These are phyloP conservation scores for Trypanosoma brucei DNA, from an alignment of 208 protist species.

Conservation along the genomic window DNA sequence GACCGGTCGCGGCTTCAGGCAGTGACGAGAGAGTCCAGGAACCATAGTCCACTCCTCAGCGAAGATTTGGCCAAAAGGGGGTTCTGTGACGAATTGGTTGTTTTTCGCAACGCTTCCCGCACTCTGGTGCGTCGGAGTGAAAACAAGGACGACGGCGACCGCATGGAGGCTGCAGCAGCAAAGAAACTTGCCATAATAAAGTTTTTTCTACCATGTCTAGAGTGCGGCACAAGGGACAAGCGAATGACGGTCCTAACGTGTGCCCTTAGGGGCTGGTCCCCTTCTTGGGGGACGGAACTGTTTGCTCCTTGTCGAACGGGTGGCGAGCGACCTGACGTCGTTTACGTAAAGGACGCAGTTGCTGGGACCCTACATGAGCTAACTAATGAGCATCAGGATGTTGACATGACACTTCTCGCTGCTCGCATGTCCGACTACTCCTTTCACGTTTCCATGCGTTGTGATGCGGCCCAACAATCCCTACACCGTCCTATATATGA, in stretches of 20 bases:
- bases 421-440: conserved; percentile 43
- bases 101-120: conserved; percentile 26
- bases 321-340: conserved; percentile 12
- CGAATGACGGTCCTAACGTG: conserved; percentile 18
- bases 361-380: conserved; percentile 20
- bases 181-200: conserved; percentile 45
- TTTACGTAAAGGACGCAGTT: conserved; percentile 37
- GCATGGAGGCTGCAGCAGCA: conserved; percentile 15
- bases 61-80: conserved; percentile 19
- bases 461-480: conserved; percentile 5
- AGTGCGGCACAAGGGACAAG: conserved; percentile 17
- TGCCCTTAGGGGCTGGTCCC: conserved; percentile 17
- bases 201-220: conserved; percentile 34
- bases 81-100: conserved; percentile 25
- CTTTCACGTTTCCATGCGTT: conserved; percentile 38
- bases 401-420: conserved; percentile 29
- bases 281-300: conserved; percentile 10
- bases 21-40: conserved; percentile 10
- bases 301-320: conserved; percentile 10
- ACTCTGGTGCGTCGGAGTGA: conserved; percentile 15
- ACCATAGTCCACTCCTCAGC: conserved; percentile 26
- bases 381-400: conserved; percentile 20
- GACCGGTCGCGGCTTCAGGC: conserved; percentile 18
- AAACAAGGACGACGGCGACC: conserved; percentile 10
- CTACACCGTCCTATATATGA: conserved; percentile 19